These are phyloP conservation scores for Penicillium cosmopolitanum DNA, from an alignment of 495 filamentous ascomycete genomes.

Conservation along the genomic window DNA sequence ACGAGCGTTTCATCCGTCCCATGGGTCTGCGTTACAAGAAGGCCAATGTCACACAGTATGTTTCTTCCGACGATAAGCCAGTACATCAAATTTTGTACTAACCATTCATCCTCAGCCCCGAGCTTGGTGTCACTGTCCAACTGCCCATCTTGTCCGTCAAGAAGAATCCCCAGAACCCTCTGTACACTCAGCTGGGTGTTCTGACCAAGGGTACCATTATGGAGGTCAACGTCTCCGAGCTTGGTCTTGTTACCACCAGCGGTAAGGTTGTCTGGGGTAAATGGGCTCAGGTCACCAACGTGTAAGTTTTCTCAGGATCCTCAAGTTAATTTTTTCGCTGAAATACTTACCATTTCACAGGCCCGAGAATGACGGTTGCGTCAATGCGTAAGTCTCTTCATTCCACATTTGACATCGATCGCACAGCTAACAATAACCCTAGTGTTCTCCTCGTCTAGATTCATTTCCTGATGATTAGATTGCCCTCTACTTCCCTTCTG, in stretches of 20 bases:
- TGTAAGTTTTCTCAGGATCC: conserved; percentile 39
- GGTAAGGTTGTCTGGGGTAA: conserved; percentile 93
- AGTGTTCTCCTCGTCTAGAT: conserved; percentile 36
- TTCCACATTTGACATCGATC: neutral
- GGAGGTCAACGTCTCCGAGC: conserved; percentile 93
- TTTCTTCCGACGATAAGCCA: neutral
- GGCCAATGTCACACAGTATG: conserved; percentile 79
- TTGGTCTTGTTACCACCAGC: conserved; percentile 88
- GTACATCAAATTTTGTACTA: neutral
- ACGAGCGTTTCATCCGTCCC: conserved; percentile 81
- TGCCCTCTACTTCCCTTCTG: conserved; percentile 17
- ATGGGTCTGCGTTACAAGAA: conserved; percentile 93
- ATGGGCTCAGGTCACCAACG: conserved; percentile 75
- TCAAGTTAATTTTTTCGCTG: neutral
- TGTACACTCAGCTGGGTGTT: conserved; percentile 94
- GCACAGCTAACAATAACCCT: conserved; percentile 10
- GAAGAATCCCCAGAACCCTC: conserved; percentile 96
- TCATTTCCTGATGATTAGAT: conserved; percentile 7
- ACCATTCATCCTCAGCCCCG: conserved; percentile 50
- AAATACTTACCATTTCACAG: conserved; percentile 10
- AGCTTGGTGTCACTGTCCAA: conserved; percentile 87
- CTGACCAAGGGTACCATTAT: conserved; percentile 93
- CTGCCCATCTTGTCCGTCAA: conserved; percentile 93
- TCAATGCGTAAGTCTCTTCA: conserved; percentile 22
- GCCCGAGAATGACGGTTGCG: conserved; percentile 32